Evolutionary conservation across 208 protist species (phyloP).

Genomic region (Phytomonas sp.): DNA sequence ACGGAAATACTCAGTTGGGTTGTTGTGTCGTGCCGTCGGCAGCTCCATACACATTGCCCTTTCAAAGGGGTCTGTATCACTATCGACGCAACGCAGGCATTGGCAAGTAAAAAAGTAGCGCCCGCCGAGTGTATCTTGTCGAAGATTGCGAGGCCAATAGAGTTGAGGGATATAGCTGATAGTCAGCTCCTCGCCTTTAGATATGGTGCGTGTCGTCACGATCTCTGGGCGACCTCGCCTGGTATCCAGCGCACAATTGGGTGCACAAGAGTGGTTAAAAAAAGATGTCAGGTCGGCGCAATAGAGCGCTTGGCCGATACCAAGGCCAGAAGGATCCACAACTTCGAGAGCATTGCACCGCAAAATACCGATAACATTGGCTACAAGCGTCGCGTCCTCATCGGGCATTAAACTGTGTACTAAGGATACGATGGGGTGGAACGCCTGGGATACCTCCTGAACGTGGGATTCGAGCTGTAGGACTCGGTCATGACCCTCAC

Average conservation of each 20-base stretch:
- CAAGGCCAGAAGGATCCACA: conserved; percentile 43
- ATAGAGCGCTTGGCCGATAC: conserved; percentile 72
- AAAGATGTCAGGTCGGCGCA: conserved; percentile 36
- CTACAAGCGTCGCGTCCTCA: conserved; percentile 19
- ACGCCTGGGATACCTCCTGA: conserved; percentile 44
- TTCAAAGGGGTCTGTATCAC: conserved; percentile 46
- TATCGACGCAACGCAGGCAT: conserved; percentile 45
- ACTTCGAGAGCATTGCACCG: conserved; percentile 79
- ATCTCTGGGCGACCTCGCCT: conserved; percentile 22
- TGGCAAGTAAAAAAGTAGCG: conserved; percentile 74
- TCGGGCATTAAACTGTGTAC: conserved; percentile 34
- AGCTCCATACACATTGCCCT: conserved; percentile 29
- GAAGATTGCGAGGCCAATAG: conserved; percentile 68
- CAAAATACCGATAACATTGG: conserved; percentile 51
- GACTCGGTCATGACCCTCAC: conserved; percentile 33
- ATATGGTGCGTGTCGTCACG: conserved; percentile 48
- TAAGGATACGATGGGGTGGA: conserved; percentile 41
- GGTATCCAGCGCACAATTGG: conserved; percentile 69
- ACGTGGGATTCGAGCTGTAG: conserved; percentile 43
- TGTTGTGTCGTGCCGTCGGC: conserved; percentile 10
- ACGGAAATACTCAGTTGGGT: conserved; percentile 40
- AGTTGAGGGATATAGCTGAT: conserved; percentile 85
- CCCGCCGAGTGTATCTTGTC: conserved; percentile 41
- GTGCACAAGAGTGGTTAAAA: conserved; percentile 82
- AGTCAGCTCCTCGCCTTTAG: conserved; percentile 57